Base-by-base conservation (phyloP, 495 filamentous ascomycete species). In the Pseudomonodictys pantanalensis region DNA sequence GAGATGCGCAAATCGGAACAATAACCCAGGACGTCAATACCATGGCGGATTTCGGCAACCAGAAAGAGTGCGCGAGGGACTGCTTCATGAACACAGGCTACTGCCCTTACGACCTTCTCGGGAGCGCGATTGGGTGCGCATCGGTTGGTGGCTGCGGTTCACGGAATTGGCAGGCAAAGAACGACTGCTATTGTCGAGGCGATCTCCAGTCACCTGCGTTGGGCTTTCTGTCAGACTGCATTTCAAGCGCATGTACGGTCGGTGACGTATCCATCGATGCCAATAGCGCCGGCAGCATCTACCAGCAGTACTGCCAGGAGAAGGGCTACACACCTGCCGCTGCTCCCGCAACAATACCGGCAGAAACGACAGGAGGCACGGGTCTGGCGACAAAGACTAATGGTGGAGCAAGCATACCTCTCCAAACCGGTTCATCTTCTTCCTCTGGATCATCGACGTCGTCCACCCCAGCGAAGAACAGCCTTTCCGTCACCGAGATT, bases 111-210 rank as follows among this genome's bases (percentile, higher is more conserved):
- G 54, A 57, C 29, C 1, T 57, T 8, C 42, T 57, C 54, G 54
- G 54, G 17, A 47, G 25, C 29, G 29, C 11, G 38, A 57, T 57
- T 1, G 54, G 44, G 18, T 57, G 54, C 26, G 54, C 44, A n/a
- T 5, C 42, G 2, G 35, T 22, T 20, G 38, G 26, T 9, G 52
- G 8, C 2, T 57, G 54, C 29, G 3, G 12, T 8, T 5, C 8
- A 11, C 22, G 26, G 6, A 18, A 28, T 12, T 57, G 54, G 54
- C 54, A 33, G 2, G 54, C 54, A 11, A 47, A 17, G 17, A 57
- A 57, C 54, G 54, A 57, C 41, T 57, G 54, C 42, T 57, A 57
- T 35, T 57, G 54, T 24, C 54, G 54, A 24, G n/a, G 15, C 20
- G 54, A 57, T 24, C 38, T 57, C 42, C 54, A 57, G 30, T 1